Evolutionary conservation across 78 protist genomes (phyloP).

Genomic region (Diacronema lutheri): DNA sequence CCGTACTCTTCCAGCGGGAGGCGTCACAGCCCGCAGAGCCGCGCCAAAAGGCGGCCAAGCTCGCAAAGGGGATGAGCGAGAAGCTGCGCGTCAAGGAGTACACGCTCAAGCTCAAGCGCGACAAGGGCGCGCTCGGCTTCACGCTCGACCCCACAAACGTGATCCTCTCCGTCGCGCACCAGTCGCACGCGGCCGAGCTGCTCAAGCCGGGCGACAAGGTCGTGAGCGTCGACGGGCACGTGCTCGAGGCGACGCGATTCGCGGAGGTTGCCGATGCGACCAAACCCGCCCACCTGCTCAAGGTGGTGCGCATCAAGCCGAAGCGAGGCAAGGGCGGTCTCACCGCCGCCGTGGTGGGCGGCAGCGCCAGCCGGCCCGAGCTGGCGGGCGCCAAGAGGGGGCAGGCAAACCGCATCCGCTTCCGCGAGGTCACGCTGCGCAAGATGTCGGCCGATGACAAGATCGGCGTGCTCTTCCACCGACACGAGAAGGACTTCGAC

Average conservation of each 20-base stretch:
- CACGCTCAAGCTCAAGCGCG: background rate
- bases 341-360: no score
- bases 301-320: no score
- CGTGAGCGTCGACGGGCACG: background rate
- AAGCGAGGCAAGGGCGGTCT: no score
- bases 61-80: no score
- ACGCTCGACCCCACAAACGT: slow-evolving; percentile 1
- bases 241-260: background rate
- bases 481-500: slow-evolving; percentile 5
- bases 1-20: background rate
- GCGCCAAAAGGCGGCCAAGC: no score
- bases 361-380: no score
- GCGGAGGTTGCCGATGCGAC: no score
- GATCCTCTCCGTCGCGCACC: background rate
- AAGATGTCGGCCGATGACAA: background rate
- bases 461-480: slow-evolving; percentile 17
- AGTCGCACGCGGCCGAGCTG: background rate
- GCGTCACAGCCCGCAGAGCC: background rate
- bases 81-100: background rate
- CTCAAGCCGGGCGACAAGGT: background rate
- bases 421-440: no score
- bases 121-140: background rate
- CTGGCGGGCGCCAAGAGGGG: no score
- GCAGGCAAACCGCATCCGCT: no score
- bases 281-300: no score